Evolutionary conservation across 1,139 yeast genomes (phyloP).

Genomic region (Pneumocystis jirovecii): DNA sequence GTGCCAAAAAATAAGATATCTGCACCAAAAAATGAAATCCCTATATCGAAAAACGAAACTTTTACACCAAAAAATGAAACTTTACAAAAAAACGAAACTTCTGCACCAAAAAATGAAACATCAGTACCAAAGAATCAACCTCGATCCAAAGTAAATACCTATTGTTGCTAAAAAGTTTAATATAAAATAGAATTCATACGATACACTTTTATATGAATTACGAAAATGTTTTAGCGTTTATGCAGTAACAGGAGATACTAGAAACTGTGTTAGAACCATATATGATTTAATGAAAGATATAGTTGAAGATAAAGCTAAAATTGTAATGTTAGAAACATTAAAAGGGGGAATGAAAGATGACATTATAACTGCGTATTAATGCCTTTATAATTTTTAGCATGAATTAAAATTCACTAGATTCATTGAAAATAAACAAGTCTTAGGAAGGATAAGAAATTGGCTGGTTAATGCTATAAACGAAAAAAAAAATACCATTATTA

Average conservation of each 20-base stretch:
- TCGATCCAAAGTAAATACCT: background rate
- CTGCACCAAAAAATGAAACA: background rate
- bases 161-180: background rate
- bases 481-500: background rate
- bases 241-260: background rate
- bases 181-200: background rate
- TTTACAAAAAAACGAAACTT: background rate
- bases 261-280: background rate
- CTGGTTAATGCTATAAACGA: background rate
- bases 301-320: background rate
- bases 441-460: background rate
- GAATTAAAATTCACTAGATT: background rate
- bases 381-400: background rate
- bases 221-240: background rate
- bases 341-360: background rate
- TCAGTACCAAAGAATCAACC: background rate
- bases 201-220: background rate
- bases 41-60: background rate
- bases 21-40: background rate
- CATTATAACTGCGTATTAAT: background rate
- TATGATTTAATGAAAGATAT: conserved; percentile 1
- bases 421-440: background rate
- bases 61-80: background rate
- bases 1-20: background rate
- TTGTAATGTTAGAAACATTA: background rate